Evolutionary conservation across 805 yeast species (phyloP).

Genomic region (Cyberlindnera veronae): DNA sequence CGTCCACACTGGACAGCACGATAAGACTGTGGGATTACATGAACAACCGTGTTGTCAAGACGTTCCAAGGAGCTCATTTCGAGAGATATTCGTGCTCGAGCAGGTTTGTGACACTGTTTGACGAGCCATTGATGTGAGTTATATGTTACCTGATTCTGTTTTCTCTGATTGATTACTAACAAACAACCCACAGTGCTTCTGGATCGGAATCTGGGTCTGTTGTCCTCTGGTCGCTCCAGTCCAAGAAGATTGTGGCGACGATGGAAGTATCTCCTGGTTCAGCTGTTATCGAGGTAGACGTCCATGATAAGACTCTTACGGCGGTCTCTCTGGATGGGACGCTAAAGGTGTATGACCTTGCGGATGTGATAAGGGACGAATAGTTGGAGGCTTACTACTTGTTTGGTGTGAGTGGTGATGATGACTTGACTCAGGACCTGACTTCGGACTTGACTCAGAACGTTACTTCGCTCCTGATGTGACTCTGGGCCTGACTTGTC

Average conservation of each 20-base stretch:
- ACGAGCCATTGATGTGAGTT: constrained; percentile 35
- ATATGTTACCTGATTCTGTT: too few species aligned
- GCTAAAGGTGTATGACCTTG: constrained; percentile 6
- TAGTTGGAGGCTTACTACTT: too few species aligned
- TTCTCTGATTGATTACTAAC: constrained; percentile 2
- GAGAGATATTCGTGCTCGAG: constrained; percentile 53
- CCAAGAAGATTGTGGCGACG: constrained; percentile 41
- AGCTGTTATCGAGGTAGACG: constrained; percentile 20
- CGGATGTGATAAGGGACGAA: not conserved
- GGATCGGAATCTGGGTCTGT: constrained; percentile 58
- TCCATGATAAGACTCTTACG: constrained; percentile 3
- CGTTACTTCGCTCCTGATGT: too few species aligned
- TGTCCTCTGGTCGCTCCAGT: constrained; percentile 65
- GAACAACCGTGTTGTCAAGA: constrained; percentile 75
- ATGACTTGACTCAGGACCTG: too few species aligned
- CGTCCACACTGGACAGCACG: constrained; percentile 77
- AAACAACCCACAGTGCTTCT: constrained; percentile 36
- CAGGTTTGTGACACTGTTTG: constrained; percentile 41
- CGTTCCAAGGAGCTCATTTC: constrained; percentile 40
- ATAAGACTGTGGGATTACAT: constrained; percentile 85
- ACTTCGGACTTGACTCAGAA: too few species aligned
- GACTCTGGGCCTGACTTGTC: not conserved
- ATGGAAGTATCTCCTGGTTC: constrained; percentile 8
- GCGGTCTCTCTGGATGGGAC: constrained; percentile 16
- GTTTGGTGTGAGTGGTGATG: too few species aligned